Base-by-base conservation (phyloP, 768 basidiomycete species). In the Melanogaster broomeanus region DNA sequence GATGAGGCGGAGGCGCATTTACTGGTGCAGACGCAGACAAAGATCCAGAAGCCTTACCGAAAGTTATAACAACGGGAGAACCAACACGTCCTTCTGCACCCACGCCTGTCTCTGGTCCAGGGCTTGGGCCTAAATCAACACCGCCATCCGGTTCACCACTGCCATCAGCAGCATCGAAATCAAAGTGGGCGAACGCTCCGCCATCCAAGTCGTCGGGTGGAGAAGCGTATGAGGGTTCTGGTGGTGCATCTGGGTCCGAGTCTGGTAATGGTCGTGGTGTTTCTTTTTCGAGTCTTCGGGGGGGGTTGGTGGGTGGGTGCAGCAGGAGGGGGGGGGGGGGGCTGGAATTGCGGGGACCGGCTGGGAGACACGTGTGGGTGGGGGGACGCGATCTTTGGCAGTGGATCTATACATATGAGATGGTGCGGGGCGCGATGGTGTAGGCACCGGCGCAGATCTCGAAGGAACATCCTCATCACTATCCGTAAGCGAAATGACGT, bases 401-500 rank as follows among this genome's bases (percentile, higher is more conserved):
- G 34, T 61, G 6, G 51, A 48, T 9, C 12, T 30, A 9, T 22
- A 31, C 4, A 19, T 35, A 34, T 25, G 22, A 1, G 45, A 38
- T 40, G 11, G 16, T 10, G 37, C 6, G 6, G 24, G 38, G 21
- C 16, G 30, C 19, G 10, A 6, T n/a, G 49, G 34, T 27, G 34
- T 19, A 19, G 39, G 24, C 18, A 33, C 40, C 25, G 22, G 37
- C 19, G 30, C 25, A 40, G 16, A 15, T 9, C 44, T 19, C 21
- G 39, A 33, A 11, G 16, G 42, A 24, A 11, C 1, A 10, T 57
- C 61, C 3, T 58, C 53, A 0, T 68, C 66, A 16, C 66, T 70
- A 18, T 70, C 68, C 12, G 48, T 44, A n/a, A 70, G 48, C 11
- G 53, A 58, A n/a, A 69, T 69, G 16, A 70, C 64, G 27, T 68